A percentile compares a stretch with the other conserved stretches of the same genome.
Evolutionary conservation across 176 grass and related monocot genomes (phyloP).

Genomic region (Tillandsia fasciculata): DNA sequence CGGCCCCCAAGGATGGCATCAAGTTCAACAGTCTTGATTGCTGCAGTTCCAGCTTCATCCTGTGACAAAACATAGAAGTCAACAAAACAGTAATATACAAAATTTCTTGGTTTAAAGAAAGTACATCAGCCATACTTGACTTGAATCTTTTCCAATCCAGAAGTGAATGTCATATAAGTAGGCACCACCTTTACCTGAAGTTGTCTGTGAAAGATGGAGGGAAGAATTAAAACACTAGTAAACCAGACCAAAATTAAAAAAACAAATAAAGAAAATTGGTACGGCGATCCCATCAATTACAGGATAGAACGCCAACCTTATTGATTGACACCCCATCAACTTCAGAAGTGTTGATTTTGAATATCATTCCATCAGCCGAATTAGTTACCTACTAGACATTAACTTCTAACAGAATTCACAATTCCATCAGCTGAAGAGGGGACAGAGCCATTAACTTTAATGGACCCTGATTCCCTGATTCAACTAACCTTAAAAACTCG

Average conservation of each 20-base stretch:
- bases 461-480: too few species aligned
- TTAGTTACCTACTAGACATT: too few species aligned
- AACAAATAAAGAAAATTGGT: not conserved
- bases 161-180: slow-evolving; percentile 47
- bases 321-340: too few species aligned
- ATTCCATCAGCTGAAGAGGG: too few species aligned
- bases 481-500: too few species aligned
- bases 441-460: too few species aligned
- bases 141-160: slow-evolving; percentile 48
- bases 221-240: not conserved
- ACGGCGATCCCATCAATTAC: too few species aligned
- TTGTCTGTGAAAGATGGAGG: slow-evolving; percentile 24
- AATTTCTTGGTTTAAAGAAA: not conserved
- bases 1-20: slow-evolving; percentile 85
- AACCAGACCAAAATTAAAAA: not conserved
- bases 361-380: too few species aligned
- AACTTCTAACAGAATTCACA: too few species aligned
- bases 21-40: slow-evolving; percentile 92
- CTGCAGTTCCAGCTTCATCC: slow-evolving; percentile 97
- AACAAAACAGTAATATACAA: not conserved
- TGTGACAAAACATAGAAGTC: slow-evolving; percentile 20
- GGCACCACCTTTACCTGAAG: slow-evolving; percentile 28
- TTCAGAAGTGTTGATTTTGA: too few species aligned
- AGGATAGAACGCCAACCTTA: too few species aligned
- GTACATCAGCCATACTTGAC: slow-evolving; percentile 22